Percentiles rank a stretch among this genome's conserved stretches.
phyloP scores from a whole-genome alignment of 805 yeast species.

The Candida schatavii region DNA sequence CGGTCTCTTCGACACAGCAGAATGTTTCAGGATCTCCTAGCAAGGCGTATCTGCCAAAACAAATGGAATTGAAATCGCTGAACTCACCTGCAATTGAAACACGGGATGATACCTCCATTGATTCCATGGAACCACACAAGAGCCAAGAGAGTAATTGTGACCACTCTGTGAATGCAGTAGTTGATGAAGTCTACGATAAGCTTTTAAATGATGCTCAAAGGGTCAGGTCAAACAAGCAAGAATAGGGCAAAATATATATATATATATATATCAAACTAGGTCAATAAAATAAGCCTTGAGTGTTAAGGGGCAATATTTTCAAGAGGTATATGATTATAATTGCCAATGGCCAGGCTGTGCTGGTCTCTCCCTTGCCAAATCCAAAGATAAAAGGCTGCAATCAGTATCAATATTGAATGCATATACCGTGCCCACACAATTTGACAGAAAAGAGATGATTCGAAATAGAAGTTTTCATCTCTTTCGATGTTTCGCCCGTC shows the following conservation, averaged over 20 bases:
- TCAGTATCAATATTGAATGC: not conserved
- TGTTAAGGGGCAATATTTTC: no score
- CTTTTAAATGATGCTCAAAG: conserved; percentile 64
- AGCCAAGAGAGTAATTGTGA: conserved; percentile 7
- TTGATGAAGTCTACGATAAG: conserved; percentile 74
- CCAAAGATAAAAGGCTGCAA: not conserved
- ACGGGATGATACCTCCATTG: conserved; percentile 26
- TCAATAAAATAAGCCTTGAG: no score
- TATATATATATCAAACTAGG: no score
- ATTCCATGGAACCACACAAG: conserved; percentile 19
- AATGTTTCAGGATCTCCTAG: not conserved
- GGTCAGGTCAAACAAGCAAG: conserved; percentile 51
- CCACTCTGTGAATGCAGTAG: conserved; percentile 37
- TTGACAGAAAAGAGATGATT: no score
- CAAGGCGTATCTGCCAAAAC: not conserved
- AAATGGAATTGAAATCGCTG: not conserved
- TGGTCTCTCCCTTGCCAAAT: no score
- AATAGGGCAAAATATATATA: not conserved
- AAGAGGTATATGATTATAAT: no score
- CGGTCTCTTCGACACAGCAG: conserved; percentile 1
- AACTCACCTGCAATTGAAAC: conserved; percentile 1
- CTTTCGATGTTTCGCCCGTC: no score
- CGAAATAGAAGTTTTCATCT: not conserved
- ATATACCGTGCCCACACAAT: no score
- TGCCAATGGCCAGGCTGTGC: no score